phyloP scores from a whole-genome alignment of 2,329 filamentous ascomycete species.

The Aspergillus persii region DNA sequence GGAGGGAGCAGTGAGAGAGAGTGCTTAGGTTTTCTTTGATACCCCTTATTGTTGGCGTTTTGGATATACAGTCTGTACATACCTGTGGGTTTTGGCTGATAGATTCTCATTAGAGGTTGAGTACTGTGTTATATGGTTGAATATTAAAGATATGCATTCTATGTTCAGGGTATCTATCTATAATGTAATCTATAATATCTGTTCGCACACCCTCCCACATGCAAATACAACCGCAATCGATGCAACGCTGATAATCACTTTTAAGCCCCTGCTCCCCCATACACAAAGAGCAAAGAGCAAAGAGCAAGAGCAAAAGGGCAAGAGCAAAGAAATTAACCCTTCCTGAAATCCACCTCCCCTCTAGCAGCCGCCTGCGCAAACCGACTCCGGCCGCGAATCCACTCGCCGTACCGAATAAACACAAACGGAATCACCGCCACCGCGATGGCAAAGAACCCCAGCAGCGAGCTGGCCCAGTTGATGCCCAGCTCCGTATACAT shows the following conservation, averaged over 20 bases:
- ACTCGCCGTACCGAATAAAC: constrained; percentile 19
- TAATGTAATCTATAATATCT: too few relatives aligned
- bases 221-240: too few relatives aligned
- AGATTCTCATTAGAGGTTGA: too few relatives aligned
- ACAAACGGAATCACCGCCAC: constrained; percentile 20
- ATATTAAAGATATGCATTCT: too few relatives aligned
- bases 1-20: not conserved
- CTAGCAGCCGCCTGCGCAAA: constrained; percentile 1
- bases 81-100: too few relatives aligned
- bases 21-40: too few relatives aligned
- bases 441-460: constrained; percentile 16
- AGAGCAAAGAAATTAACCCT: not conserved
- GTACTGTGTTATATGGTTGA: too few relatives aligned
- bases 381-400: constrained; percentile 12
- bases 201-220: too few relatives aligned
- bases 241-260: not conserved
- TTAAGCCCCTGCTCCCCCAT: not conserved
- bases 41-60: too few relatives aligned
- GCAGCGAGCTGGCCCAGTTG: constrained; percentile 38
- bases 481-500: constrained; percentile 46
- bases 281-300: not conserved
- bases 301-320: not conserved
- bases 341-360: not conserved
- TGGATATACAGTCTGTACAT: too few relatives aligned
- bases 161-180: too few relatives aligned